Percentiles rank a stretch among this genome's conserved stretches.
Evolutionary conservation across 2,329 filamentous ascomycete species (phyloP).

Genomic region (Xylariaceae sp.): DNA sequence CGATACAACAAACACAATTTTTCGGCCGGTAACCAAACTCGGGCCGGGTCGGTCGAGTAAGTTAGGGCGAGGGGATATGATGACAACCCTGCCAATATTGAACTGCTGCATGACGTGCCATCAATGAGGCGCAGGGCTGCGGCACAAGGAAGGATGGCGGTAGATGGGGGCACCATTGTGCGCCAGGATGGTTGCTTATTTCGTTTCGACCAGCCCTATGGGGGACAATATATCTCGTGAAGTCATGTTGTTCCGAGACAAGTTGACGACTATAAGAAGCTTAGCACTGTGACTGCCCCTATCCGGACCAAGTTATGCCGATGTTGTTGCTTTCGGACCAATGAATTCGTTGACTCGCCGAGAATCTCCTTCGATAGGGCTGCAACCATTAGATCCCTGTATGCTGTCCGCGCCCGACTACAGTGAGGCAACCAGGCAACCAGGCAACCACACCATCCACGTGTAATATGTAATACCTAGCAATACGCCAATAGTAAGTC

Average conservation of each 20-base stretch:
- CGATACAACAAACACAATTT: slow-evolving; percentile 8
- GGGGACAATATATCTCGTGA: no score
- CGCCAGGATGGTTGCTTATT: no score
- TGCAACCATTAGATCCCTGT: neutral
- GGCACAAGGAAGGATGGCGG: neutral
- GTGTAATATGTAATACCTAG: no score
- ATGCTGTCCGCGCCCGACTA: neutral
- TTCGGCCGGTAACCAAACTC: slow-evolving; percentile 6
- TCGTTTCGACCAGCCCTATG: no score
- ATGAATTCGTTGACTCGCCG: neutral
- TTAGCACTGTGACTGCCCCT: no score
- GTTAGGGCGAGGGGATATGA: neutral
- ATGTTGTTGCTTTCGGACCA: neutral
- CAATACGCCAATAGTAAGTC: no score
- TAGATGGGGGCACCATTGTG: neutral
- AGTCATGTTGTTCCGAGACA: no score
- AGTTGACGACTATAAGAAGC: no score
- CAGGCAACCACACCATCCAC: neutral
- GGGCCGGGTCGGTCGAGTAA: neutral
- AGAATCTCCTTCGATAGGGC: neutral
- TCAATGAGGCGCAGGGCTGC: neutral
- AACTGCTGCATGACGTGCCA: neutral
- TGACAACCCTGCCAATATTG: neutral
- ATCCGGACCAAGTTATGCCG: neutral
- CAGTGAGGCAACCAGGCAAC: neutral